A percentile compares a stretch with the other conserved stretches of the same genome.
Conservation (phyloP, 2,329 filamentous ascomycete genomes). For the Harringtonia lauricola region DNA sequence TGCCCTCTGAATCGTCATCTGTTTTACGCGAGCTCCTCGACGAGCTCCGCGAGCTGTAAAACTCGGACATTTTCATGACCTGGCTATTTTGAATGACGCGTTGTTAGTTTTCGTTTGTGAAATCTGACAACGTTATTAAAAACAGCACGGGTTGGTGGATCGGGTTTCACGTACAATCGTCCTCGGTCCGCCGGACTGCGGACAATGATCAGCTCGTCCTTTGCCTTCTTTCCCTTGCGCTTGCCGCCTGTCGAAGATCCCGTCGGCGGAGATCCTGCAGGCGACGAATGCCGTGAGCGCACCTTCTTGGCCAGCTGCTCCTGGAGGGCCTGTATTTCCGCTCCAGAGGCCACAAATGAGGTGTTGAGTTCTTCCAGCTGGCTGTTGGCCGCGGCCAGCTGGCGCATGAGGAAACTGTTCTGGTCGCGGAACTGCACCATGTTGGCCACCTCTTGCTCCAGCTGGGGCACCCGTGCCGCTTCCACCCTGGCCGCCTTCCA, state of each 20-base stretch:
- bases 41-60: slow-evolving; percentile 8
- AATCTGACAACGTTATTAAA: too few species aligned
- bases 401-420: not conserved
- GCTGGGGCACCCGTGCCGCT: not conserved
- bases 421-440: not conserved
- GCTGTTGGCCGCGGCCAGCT: slow-evolving; percentile 1
- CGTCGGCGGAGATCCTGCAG: too few species aligned
- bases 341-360: slow-evolving; percentile 1
- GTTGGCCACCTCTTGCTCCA: not conserved
- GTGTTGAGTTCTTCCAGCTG: slow-evolving; percentile 4
- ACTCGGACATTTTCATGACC: slow-evolving; percentile 11
- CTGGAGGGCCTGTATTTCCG: slow-evolving; percentile 7
- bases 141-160: not conserved
- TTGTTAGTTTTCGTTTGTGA: not conserved
- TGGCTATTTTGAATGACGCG: slow-evolving; percentile 1
- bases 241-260: too few species aligned
- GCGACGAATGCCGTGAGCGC: not conserved
- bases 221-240: slow-evolving; percentile 4
- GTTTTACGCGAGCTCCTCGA: slow-evolving; percentile 7
- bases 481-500: not conserved
- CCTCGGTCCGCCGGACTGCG: slow-evolving; percentile 10
- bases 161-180: slow-evolving; percentile 7
- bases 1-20: slow-evolving; percentile 5
- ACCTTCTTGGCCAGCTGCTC: slow-evolving; percentile 9
- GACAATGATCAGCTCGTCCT: slow-evolving; percentile 12